These are phyloP conservation scores for Mycosphaerella sp. DNA, from an alignment of 2,329 filamentous ascomycete species.

Conservation along the genomic window DNA sequence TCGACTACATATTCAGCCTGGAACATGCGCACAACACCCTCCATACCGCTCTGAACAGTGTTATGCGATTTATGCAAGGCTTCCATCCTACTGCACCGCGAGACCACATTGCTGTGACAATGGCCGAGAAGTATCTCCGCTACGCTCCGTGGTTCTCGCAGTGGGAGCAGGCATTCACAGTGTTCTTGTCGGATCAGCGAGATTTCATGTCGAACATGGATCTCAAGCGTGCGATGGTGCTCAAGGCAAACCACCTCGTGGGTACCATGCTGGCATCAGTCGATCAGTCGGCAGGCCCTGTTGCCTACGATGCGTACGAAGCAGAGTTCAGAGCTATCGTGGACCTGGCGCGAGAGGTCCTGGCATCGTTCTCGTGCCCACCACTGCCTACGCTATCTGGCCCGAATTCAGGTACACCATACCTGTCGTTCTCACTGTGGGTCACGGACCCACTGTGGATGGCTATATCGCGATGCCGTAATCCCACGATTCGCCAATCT, in stretches of 20 bases:
- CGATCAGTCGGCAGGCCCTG: conserved; percentile 30
- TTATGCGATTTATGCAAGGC: conserved; percentile 33
- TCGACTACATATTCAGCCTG: conserved; percentile 29
- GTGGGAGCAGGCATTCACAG: conserved; percentile 30
- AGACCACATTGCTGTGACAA: conserved; percentile 30
- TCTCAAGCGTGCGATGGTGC: conserved; percentile 33
- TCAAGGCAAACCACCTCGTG: conserved; percentile 33
- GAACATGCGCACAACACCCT: conserved; percentile 32
- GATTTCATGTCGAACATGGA: conserved; percentile 29
- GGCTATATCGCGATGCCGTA: conserved; percentile 31
- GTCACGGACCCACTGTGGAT: conserved; percentile 35
- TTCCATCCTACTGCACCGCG: conserved; percentile 27
- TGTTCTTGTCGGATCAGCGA: conserved; percentile 24
- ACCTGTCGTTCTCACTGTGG: conserved; percentile 32
- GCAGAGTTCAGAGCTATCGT: conserved; percentile 33
- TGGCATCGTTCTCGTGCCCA: conserved; percentile 31
- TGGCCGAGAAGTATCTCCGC: conserved; percentile 30
- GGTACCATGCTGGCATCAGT: conserved; percentile 31
- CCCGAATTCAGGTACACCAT: conserved; percentile 28
- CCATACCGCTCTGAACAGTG: conserved; percentile 31
- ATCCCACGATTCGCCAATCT: conserved; percentile 30
- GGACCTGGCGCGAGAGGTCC: conserved; percentile 30
- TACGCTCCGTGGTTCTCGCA: conserved; percentile 31
- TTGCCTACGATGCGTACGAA: conserved; percentile 31
- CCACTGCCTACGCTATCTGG: conserved; percentile 29